These are phyloP conservation scores for Entomortierella parvispora DNA, from an alignment of 192 early-diverging fungal genomes.

Conservation along the genomic window DNA sequence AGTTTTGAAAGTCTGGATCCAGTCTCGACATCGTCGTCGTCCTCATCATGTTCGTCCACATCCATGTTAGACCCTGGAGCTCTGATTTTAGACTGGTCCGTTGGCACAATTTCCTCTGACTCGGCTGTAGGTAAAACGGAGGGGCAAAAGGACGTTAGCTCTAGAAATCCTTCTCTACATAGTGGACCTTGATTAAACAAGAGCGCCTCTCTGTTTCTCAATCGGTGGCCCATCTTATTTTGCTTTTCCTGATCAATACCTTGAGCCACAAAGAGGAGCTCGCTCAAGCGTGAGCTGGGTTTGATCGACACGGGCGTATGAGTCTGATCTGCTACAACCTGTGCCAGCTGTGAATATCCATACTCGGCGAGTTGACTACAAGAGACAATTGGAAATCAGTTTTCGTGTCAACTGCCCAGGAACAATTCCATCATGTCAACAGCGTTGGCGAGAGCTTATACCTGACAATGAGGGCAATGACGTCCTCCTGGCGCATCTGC, in stretches of 20 bases:
- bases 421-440: no score
- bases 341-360: constrained; percentile 61
- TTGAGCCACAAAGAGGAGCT: constrained; percentile 61
- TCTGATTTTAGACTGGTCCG: constrained; percentile 28
- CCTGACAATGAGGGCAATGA: no score
- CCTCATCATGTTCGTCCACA: constrained; percentile 30
- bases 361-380: constrained; percentile 55
- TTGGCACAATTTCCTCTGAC: constrained; percentile 51
- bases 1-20: constrained; percentile 41
- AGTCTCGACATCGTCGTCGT: constrained; percentile 15
- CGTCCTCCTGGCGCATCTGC: no score
- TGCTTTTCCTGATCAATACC: no score
- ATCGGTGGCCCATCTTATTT: no score
- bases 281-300: constrained; percentile 68
- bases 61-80: neutral
- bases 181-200: no score
- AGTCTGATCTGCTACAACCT: constrained; percentile 72
- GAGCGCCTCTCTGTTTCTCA: no score
- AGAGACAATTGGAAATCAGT: neutral
- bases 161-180: no score
- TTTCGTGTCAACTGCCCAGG: no score
- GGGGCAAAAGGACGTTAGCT: no score
- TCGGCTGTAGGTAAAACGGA: constrained; percentile 44
- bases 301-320: constrained; percentile 67
- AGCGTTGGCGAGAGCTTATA: no score